Evolutionary conservation across 192 early-diverging fungal genomes (phyloP).

Genomic region (Gamsiella multidivaricata): DNA sequence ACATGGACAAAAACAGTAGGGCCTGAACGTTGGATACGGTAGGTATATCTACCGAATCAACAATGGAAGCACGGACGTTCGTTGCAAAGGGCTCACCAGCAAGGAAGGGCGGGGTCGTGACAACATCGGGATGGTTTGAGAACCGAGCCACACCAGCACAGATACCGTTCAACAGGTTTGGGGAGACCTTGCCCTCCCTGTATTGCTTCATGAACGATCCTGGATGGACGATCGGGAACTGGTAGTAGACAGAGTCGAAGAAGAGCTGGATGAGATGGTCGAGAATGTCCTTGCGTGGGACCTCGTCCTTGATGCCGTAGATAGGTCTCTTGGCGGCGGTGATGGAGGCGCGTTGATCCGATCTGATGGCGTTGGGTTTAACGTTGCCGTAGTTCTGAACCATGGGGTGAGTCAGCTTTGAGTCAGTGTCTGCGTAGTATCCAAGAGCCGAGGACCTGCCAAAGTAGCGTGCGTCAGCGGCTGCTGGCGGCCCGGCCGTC

Average conservation of each 20-base stretch:
- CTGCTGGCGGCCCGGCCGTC: not conserved
- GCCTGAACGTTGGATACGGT: constrained; percentile 62
- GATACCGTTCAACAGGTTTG: constrained; percentile 58
- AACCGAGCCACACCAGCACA: constrained; percentile 61
- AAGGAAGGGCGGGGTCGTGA: constrained; percentile 57
- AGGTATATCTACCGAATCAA: constrained; percentile 60
- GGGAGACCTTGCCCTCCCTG: constrained; percentile 53
- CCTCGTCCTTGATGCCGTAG: constrained; percentile 39
- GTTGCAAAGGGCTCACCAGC: constrained; percentile 66
- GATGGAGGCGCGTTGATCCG: not conserved
- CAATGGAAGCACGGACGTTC: constrained; percentile 52
- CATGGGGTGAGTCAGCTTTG: not conserved
- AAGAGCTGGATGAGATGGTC: constrained; percentile 62
- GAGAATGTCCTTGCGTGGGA: constrained; percentile 59
- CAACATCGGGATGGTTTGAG: constrained; percentile 57
- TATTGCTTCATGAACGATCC: constrained; percentile 56
- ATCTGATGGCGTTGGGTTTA: not conserved
- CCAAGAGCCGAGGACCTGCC: constrained; percentile 26
- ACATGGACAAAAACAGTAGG: constrained; percentile 57
- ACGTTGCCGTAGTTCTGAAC: not conserved
- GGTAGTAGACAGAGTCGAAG: constrained; percentile 58
- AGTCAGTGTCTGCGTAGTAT: not conserved
- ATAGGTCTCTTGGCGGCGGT: constrained; percentile 26
- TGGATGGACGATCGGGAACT: constrained; percentile 63
- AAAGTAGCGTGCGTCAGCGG: constrained; percentile 26